These are phyloP conservation scores for Skeletonema costatum DNA, from an alignment of 108 stramenopile species.

Conservation along the genomic window DNA sequence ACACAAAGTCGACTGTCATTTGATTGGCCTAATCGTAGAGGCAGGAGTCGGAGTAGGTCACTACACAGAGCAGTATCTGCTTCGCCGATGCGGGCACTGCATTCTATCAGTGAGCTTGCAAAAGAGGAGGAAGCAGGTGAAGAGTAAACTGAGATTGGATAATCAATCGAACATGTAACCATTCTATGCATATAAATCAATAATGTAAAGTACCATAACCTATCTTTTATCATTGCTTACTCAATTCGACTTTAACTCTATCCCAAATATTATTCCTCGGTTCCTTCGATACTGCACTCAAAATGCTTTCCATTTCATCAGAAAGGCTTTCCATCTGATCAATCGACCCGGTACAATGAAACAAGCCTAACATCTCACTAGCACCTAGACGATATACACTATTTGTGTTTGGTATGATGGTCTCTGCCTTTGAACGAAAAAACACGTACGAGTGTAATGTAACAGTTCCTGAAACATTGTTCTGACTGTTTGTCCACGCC, in stretches of 20 bases:
- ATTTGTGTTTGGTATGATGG: slow-evolving; percentile 25
- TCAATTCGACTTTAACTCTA: not conserved
- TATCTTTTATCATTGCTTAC: not conserved
- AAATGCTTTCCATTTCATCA: not conserved
- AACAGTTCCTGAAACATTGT: not conserved
- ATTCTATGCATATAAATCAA: not conserved
- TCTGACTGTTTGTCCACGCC: slow-evolving; percentile 25
- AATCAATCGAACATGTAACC: not conserved
- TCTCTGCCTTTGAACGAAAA: slow-evolving; percentile 50
- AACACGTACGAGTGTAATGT: slow-evolving; percentile 49
- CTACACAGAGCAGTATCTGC: slow-evolving; percentile 33
- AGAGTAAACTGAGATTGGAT: not conserved
- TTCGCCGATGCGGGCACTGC: slow-evolving; percentile 43
- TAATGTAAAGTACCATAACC: not conserved
- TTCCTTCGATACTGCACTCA: not conserved
- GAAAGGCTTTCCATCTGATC: slow-evolving; percentile 33
- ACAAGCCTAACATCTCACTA: slow-evolving; percentile 64
- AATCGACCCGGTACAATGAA: slow-evolving; percentile 50
- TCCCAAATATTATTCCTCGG: not conserved
- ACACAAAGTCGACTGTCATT: slow-evolving; percentile 25
- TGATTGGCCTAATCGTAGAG: slow-evolving; percentile 17
- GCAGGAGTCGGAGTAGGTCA: slow-evolving; percentile 43
- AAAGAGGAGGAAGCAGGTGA: slow-evolving; percentile 37
- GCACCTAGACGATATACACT: slow-evolving; percentile 38
- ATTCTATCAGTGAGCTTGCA: slow-evolving; percentile 36